These are phyloP conservation scores for Blastobotrys arbuscula DNA, from an alignment of 1,139 yeast species.

Conservation along the genomic window DNA sequence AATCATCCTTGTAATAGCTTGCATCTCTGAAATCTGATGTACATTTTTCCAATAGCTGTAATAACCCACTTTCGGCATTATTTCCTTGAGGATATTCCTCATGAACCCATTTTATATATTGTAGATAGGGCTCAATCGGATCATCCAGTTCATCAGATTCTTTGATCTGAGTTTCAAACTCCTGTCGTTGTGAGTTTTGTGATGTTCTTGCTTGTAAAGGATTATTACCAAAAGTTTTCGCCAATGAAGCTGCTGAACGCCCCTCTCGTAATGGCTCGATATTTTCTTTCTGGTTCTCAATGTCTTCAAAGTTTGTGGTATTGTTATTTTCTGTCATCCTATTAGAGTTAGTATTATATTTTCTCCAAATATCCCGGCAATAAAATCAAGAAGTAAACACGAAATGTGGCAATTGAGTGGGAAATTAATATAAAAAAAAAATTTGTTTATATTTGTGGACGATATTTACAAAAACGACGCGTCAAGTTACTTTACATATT, in stretches of 20 bases:
- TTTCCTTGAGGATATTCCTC: conserved; percentile 64
- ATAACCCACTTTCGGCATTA: conserved; percentile 59
- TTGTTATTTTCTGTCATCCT: background rate
- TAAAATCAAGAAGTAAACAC: no score
- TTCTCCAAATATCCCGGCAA: no score
- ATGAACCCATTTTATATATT: conserved; percentile 69
- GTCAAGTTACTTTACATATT: no score
- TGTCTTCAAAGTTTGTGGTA: conserved; percentile 42
- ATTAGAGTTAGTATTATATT: no score
- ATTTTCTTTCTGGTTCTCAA: conserved; percentile 78
- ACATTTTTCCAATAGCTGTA: conserved; percentile 63
- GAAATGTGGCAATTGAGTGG: no score
- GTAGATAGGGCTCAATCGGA: conserved; percentile 67
- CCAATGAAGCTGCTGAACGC: conserved; percentile 58
- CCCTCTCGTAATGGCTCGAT: conserved; percentile 67
- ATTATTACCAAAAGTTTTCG: conserved; percentile 38
- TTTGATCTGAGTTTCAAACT: conserved; percentile 42
- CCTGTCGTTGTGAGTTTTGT: conserved; percentile 21
- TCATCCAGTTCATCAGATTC: conserved; percentile 65
- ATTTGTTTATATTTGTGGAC: no score
- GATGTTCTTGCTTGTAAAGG: conserved; percentile 18
- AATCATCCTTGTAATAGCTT: conserved; percentile 68
- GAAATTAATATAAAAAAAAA: no score
- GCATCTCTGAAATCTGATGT: conserved; percentile 65
- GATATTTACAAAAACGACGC: no score